A percentile compares a stretch with the other conserved stretches of the same genome.
Evolutionary conservation across 1,284 basidiomycete genomes (phyloP).

Genomic region (Tylopilus sp.): DNA sequence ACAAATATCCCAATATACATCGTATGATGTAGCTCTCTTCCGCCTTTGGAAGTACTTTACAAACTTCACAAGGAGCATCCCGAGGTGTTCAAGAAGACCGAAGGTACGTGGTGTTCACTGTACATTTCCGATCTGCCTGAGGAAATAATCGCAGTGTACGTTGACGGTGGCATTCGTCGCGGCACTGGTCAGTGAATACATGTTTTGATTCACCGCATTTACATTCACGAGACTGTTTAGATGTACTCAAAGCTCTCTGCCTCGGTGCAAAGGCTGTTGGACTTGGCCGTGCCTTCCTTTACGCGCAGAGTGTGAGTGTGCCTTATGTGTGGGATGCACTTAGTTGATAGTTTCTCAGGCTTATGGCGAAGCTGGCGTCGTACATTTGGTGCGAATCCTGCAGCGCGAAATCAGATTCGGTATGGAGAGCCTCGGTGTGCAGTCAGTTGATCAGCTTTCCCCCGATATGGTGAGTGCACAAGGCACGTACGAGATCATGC

Average conservation of each 20-base stretch:
- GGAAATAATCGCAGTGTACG: conserved; percentile 55
- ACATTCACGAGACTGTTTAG: conserved; percentile 33
- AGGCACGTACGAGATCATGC: conserved; percentile 26
- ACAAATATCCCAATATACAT: neutral
- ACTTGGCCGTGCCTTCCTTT: conserved; percentile 86
- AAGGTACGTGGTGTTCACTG: conserved; percentile 43
- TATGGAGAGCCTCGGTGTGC: conserved; percentile 78
- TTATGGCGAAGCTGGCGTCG: conserved; percentile 80
- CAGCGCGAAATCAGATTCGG: conserved; percentile 77
- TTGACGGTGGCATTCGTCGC: conserved; percentile 84
- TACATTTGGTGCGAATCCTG: conserved; percentile 70
- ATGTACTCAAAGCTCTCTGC: conserved; percentile 88
- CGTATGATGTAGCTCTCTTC: conserved; percentile 48
- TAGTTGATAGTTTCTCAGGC: conserved; percentile 44
- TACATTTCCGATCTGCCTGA: conserved; percentile 1
- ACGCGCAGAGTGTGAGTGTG: conserved; percentile 73
- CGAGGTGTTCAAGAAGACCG: conserved; percentile 67
- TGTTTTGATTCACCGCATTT: neutral
- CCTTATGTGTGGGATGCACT: conserved; percentile 2
- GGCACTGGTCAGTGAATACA: conserved; percentile 60
- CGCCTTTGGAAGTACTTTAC: conserved; percentile 74
- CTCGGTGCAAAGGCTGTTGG: conserved; percentile 90
- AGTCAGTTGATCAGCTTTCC: conserved; percentile 63
- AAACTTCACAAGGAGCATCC: conserved; percentile 69
- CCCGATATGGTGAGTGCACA: conserved; percentile 68